Evolutionary conservation across 148 eudicot genomes (phyloP).

Genomic region (Linanthus parryae): DNA sequence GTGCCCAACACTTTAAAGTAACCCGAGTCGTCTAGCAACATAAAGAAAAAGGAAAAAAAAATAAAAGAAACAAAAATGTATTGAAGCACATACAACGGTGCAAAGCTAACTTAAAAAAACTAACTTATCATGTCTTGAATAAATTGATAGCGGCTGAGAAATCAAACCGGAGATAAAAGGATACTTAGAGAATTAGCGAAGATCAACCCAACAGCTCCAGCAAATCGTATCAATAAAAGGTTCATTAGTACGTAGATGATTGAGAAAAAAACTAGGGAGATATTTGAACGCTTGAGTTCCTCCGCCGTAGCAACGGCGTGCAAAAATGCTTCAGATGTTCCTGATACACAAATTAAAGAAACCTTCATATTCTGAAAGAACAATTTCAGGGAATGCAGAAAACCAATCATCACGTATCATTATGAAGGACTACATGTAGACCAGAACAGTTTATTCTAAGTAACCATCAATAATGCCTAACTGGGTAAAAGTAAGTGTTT

Average conservation of each 20-base stretch:
- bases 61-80: too few species aligned
- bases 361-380: background rate
- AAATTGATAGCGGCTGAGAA: background rate
- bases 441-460: too few species aligned
- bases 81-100: too few species aligned
- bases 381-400: background rate
- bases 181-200: slow-evolving; percentile 93
- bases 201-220: slow-evolving; percentile 93
- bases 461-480: too few species aligned
- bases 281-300: slow-evolving; percentile 83
- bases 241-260: slow-evolving; percentile 65
- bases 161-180: slow-evolving; percentile 32
- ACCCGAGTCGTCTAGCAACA: too few species aligned
- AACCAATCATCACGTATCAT: too few species aligned
- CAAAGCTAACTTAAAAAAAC: background rate
- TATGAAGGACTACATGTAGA: too few species aligned
- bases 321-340: slow-evolving; percentile 96
- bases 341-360: slow-evolving; percentile 41
- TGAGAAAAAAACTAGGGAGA: slow-evolving; percentile 74
- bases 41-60: too few species aligned
- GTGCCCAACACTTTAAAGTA: too few species aligned
- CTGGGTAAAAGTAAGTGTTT: too few species aligned
- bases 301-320: slow-evolving; percentile 89
- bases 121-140: slow-evolving; percentile 1
- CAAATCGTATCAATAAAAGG: slow-evolving; percentile 68